phyloP scores from a whole-genome alignment of 768 basidiomycete species.

The Lyophyllum semitale region DNA sequence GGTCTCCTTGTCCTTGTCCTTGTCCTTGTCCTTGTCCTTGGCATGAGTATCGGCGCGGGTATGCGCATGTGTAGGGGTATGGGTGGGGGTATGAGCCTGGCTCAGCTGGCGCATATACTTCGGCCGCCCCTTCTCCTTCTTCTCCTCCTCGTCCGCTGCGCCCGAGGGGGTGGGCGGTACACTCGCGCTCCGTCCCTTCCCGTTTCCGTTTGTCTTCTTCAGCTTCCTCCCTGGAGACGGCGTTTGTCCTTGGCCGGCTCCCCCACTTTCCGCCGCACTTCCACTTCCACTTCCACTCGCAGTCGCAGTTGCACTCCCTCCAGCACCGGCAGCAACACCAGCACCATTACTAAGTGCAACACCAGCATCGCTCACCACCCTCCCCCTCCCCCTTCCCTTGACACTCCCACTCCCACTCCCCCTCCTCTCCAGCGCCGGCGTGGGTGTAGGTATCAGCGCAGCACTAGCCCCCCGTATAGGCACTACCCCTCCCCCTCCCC shows the following conservation, averaged over 20 bases:
- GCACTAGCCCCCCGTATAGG: no score
- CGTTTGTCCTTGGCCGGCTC: background rate
- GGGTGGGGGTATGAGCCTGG: background rate
- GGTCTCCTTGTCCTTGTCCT: background rate
- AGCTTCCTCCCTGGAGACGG: background rate
- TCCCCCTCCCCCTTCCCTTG: constrained; percentile 8
- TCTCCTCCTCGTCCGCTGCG: background rate
- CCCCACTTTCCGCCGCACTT: background rate
- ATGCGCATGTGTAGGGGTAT: background rate
- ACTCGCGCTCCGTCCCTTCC: constrained; percentile 20
- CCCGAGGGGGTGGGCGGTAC: constrained; percentile 9
- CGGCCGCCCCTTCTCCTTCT: constrained; percentile 1
- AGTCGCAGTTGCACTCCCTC: background rate
- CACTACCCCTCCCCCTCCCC: no score
- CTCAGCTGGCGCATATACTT: no score
- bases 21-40: background rate
- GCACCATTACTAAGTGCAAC: background rate
- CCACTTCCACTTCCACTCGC: background rate
- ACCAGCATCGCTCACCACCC: constrained; percentile 24
- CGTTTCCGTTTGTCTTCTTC: constrained; percentile 8
- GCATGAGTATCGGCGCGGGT: background rate
- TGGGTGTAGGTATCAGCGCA: no score
- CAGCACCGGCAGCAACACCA: background rate
- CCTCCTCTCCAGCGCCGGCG: constrained; percentile 4
- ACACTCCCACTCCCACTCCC: constrained; percentile 7